phyloP scores from a whole-genome alignment of 225 moss, liverwort and hornwort species.

The Marchantia paleacea region DNA sequence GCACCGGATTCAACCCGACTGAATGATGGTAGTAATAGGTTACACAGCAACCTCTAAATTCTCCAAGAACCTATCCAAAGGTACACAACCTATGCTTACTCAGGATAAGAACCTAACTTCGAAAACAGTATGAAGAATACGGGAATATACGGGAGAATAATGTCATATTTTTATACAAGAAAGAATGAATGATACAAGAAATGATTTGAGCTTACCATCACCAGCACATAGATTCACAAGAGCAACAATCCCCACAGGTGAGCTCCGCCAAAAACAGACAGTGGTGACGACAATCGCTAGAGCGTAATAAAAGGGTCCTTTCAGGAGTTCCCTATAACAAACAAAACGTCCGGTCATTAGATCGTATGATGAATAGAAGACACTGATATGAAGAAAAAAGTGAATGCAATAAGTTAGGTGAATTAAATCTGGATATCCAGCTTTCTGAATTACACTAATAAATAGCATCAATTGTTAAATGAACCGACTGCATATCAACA shows the following conservation, averaged over 20 bases:
- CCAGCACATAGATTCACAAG: slow-evolving; percentile 80
- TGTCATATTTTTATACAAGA: neutral
- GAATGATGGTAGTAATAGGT: no score
- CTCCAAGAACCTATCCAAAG: no score
- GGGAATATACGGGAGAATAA: neutral
- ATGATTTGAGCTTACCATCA: slow-evolving; percentile 52
- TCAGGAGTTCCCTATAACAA: slow-evolving; percentile 66
- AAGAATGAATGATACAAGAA: neutral
- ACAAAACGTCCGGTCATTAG: neutral
- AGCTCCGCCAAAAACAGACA: slow-evolving; percentile 76
- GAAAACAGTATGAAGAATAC: no score
- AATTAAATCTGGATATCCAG: no score
- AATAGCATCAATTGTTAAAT: no score
- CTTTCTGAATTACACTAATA: no score
- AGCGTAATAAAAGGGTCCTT: slow-evolving; percentile 77
- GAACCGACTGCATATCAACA: no score
- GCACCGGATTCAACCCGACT: no score
- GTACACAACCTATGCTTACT: no score
- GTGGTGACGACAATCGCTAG: slow-evolving; percentile 64
- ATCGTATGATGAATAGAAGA: neutral
- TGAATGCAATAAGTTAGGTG: neutral
- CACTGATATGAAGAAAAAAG: neutral
- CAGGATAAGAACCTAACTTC: no score
- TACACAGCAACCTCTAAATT: no score
- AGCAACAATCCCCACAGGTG: slow-evolving; percentile 74